Base-by-base conservation (phyloP, 179 eudicot species). In the Pouteria campechiana region DNA sequence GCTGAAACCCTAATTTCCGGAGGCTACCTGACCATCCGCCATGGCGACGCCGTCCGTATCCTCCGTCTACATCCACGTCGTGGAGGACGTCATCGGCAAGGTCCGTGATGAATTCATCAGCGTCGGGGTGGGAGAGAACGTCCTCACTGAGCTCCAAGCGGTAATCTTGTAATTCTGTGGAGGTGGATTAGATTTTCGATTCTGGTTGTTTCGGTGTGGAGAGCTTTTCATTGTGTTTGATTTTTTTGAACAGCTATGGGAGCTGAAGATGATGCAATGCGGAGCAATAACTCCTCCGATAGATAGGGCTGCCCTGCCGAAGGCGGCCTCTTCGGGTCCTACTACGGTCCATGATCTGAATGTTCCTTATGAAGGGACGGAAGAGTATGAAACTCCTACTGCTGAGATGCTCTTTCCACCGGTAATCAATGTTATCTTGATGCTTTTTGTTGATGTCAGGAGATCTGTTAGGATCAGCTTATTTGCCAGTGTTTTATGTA, bases 381-480 rank as follows among this genome's bases (percentile, higher is more conserved):
- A 89, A 57, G 97, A 89, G 82, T 89, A 74, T 33, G 96, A 86
- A 48, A 90, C 98, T 44, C 98, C 98, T 15, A 90, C 98, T 25
- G 90, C 96, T 42, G 98, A 90, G 55, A 56, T 90, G 65, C 90
- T 90, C 29, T 90, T 86, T 47, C 87, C 98, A 20, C 98, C 98
- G 11, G 98, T 90, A 41, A 72, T 86, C 52, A n/a, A n/a, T n/a
- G n/a, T n/a, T 31, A 30, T 60, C 46, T 15, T 7, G 6, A 16
- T 29, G 6, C 36, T 17, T 13, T 16, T 15, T 44, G n/a, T n/a
- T n/a, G n/a, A n/a, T n/a, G n/a, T n/a, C n/a, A n/a, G n/a, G n/a
- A n/a, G n/a, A n/a, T n/a, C n/a, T n/a, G n/a, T n/a, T n/a, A n/a
- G n/a, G n/a, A n/a, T n/a, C n/a, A n/a, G n/a, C n/a, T n/a, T n/a